Percentiles rank a stretch among this genome's conserved stretches.
Conservation (phyloP, 202 grass and related monocot species). For the Bolboschoenoplectus hybrid region DNA sequence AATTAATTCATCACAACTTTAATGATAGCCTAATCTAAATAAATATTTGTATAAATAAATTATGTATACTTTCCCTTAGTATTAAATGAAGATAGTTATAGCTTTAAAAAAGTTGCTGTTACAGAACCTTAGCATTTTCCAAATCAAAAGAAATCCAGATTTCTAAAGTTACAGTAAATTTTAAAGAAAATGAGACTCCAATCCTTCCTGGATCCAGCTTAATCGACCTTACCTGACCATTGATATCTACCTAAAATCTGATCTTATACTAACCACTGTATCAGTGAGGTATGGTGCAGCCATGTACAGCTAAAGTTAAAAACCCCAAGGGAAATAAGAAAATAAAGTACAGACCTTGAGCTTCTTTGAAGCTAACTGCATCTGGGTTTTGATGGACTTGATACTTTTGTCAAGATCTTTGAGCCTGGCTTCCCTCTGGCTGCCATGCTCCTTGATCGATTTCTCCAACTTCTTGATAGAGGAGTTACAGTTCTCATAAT, state of each 20-base stretch:
- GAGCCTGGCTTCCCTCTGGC: constrained; percentile 76
- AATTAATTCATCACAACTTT: no score
- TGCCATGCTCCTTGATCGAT: constrained; percentile 77
- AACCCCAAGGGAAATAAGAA: constrained; percentile 12
- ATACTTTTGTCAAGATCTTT: constrained; percentile 80
- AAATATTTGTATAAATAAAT: no score
- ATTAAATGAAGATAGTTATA: background rate
- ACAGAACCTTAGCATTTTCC: no score
- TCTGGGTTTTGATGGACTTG: constrained; percentile 80
- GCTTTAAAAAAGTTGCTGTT: background rate
- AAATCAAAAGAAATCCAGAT: background rate
- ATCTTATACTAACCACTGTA: background rate
- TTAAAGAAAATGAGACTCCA: background rate
- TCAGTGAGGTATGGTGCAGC: background rate
- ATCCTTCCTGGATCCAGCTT: background rate
- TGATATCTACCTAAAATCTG: background rate
- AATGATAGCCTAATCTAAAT: no score
- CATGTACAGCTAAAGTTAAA: background rate
- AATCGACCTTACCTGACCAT: background rate
- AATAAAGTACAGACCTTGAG: constrained; percentile 63
- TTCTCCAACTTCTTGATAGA: constrained; percentile 72
- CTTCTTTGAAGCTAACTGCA: constrained; percentile 79
- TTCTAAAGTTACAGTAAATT: background rate
- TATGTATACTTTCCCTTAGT: background rate
- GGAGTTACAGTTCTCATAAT: constrained; percentile 58